phyloP scores from a whole-genome alignment of 768 basidiomycete genomes.

The Tulasnella sp. region DNA sequence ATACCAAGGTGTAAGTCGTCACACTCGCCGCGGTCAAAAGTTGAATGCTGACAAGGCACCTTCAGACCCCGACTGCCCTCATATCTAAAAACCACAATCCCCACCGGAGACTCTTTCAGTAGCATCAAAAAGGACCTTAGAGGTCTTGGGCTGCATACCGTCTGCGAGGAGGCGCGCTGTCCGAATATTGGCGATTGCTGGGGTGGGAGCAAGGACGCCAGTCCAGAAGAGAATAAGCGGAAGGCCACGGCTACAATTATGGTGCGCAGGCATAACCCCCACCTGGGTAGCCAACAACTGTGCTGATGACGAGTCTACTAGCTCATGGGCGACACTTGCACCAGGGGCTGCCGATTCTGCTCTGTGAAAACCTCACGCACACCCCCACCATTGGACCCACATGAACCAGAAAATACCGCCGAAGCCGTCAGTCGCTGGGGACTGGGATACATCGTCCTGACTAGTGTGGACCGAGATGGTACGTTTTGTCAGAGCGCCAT shows the following conservation, averaged over 20 bases:
- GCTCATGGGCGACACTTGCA: constrained; percentile 99
- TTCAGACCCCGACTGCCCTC: constrained; percentile 81
- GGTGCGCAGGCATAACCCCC: constrained; percentile 47
- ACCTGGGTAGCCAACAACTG: neutral
- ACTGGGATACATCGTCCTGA: constrained; percentile 94
- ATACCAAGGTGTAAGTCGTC: constrained; percentile 54
- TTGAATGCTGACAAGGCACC: neutral
- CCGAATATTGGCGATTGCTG: constrained; percentile 99
- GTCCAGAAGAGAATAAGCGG: constrained; percentile 65
- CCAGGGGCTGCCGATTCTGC: constrained; percentile 95
- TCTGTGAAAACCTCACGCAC: constrained; percentile 89
- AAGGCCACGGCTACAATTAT: constrained; percentile 98
- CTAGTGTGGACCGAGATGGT: constrained; percentile 97
- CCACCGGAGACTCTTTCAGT: constrained; percentile 79
- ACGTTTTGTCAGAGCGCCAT: constrained; percentile 32
- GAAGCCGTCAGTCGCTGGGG: constrained; percentile 99
- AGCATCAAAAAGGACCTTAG: constrained; percentile 94
- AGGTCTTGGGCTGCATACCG: constrained; percentile 87
- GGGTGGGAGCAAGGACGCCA: constrained; percentile 66
- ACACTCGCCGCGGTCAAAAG: neutral
- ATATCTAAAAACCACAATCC: constrained; percentile 87
- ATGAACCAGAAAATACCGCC: constrained; percentile 97
- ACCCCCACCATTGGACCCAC: constrained; percentile 88
- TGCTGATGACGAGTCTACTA: constrained; percentile 35
- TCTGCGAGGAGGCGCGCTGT: constrained; percentile 97